These are phyloP conservation scores for Panellus pusillus DNA, from an alignment of 768 basidiomycete genomes.

Conservation along the genomic window DNA sequence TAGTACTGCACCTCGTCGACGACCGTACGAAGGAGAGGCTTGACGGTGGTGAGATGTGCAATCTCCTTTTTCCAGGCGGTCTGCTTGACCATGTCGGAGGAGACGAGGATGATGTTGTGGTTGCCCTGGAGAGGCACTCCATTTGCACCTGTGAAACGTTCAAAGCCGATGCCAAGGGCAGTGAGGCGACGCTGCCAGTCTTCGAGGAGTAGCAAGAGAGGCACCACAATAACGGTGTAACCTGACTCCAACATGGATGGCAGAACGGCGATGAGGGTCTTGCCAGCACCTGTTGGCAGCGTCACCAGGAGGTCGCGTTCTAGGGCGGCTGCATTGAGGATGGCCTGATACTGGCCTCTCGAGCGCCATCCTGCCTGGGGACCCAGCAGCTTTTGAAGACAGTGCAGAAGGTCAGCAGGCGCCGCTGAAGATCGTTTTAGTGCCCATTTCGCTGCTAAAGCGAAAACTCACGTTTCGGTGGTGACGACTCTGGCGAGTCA, in stretches of 20 bases:
- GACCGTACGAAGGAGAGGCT: conserved; percentile 9
- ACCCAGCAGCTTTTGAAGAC: no score
- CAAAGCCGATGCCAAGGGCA: conserved; percentile 14
- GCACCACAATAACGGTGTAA: conserved; percentile 22
- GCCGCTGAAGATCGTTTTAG: no score
- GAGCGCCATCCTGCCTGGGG: not conserved
- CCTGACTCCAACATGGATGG: conserved; percentile 18
- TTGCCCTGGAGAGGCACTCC: conserved; percentile 1
- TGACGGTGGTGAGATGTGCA: not conserved
- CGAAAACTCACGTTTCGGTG: no score
- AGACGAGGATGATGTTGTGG: conserved; percentile 22
- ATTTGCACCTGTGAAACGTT: conserved; percentile 8
- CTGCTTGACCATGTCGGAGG: conserved; percentile 17
- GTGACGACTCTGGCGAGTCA: no score
- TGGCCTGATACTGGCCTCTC: conserved; percentile 25
- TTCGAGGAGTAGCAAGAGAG: conserved; percentile 18
- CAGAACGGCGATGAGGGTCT: conserved; percentile 26
- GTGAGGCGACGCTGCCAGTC: conserved; percentile 25
- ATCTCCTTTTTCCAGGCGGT: conserved; percentile 14
- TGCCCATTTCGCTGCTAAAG: no score
- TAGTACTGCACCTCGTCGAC: conserved; percentile 29
- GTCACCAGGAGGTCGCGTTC: conserved; percentile 25
- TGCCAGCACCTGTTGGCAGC: conserved; percentile 27
- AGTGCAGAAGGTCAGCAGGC: no score
- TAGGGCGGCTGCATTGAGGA: conserved; percentile 9